Percentiles rank a stretch among this genome's conserved stretches.
Conservation (phyloP, 257 asterid species). For the Jacaranda copaia region DNA sequence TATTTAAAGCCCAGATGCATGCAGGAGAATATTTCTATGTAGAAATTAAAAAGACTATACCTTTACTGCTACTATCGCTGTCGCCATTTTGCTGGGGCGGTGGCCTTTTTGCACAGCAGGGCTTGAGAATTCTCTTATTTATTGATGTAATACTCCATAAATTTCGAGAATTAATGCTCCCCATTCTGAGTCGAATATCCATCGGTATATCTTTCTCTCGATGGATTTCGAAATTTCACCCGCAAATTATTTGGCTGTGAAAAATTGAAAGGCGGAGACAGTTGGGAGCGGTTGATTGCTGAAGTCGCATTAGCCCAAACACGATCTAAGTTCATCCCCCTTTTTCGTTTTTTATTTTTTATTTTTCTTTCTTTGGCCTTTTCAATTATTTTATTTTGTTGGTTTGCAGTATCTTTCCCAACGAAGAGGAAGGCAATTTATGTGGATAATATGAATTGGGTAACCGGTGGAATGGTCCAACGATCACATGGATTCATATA, state of each 20-base stretch:
- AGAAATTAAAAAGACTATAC: background rate
- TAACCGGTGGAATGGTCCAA: background rate
- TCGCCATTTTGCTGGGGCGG: constrained; percentile 57
- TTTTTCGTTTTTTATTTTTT: background rate
- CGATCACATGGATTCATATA: too few species aligned
- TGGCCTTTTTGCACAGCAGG: constrained; percentile 51
- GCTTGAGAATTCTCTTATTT: constrained; percentile 44
- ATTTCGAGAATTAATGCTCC: constrained; percentile 41
- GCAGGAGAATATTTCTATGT: background rate
- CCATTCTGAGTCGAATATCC: constrained; percentile 62
- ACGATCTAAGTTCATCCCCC: background rate
- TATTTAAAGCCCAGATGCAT: constrained; percentile 25
- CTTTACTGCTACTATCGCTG: constrained; percentile 39
- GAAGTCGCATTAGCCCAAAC: background rate
- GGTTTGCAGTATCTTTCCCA: background rate
- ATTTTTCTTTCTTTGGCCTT: background rate
- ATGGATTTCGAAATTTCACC: constrained; percentile 42
- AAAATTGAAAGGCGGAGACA: background rate
- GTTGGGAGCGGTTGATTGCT: background rate
- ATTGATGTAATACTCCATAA: constrained; percentile 37
- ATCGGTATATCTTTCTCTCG: constrained; percentile 35
- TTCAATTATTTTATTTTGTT: background rate
- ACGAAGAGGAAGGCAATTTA: background rate
- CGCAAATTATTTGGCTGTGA: constrained; percentile 30
- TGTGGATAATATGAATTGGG: background rate